These are phyloP conservation scores for Cladophialophora immunda DNA, from an alignment of 2,329 filamentous ascomycete genomes.

Conservation along the genomic window DNA sequence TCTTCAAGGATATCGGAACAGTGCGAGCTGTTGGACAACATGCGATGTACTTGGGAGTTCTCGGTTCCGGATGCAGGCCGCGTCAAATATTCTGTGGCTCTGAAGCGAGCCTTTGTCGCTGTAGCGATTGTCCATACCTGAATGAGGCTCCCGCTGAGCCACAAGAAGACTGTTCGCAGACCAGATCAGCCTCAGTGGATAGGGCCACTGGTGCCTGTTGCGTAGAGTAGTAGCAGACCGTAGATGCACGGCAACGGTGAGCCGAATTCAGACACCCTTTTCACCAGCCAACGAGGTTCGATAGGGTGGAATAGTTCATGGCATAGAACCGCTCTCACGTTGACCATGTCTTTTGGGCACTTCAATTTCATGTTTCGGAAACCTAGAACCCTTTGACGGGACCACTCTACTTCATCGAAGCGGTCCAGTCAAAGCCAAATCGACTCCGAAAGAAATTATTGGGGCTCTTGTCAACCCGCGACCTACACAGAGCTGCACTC, in stretches of 20 bases:
- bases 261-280: background rate
- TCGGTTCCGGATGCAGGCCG: background rate
- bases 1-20: background rate
- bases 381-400: background rate
- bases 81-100: background rate
- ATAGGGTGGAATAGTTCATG: background rate
- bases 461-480: background rate
- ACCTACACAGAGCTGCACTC: background rate
- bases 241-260: background rate
- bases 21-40: background rate
- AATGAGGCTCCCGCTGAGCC: background rate
- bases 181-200: background rate
- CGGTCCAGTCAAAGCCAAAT: background rate
- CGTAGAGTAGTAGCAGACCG: background rate
- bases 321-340: background rate
- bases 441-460: background rate
- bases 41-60: background rate
- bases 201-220: background rate
- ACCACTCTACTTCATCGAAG: background rate
- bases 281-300: background rate
- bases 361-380: background rate
- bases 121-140: background rate
- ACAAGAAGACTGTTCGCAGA: background rate
- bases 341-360: background rate
- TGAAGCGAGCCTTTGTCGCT: background rate